Percentiles rank a stretch among this genome's conserved stretches.
These are phyloP conservation scores for Pythium myriotylum DNA, from an alignment of 352 stramenopile genomes.

Conservation along the genomic window DNA sequence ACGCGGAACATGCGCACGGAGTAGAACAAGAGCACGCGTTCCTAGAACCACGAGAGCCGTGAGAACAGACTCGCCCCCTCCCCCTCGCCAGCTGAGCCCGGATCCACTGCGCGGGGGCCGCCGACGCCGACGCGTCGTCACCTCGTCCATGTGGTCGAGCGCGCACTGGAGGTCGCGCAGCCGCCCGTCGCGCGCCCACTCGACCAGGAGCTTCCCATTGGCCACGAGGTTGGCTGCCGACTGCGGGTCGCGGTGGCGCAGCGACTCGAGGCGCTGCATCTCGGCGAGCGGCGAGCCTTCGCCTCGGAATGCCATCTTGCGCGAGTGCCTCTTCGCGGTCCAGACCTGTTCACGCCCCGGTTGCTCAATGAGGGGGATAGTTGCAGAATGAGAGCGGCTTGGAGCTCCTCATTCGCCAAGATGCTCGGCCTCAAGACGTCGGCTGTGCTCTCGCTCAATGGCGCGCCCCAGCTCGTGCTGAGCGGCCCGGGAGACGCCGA, in stretches of 20 bases:
- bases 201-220: slow-evolving; percentile 68
- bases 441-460: slow-evolving; percentile 67
- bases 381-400: slow-evolving; percentile 1
- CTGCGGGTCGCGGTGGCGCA: slow-evolving; percentile 46
- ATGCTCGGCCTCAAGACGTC: slow-evolving; percentile 11
- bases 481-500: slow-evolving; percentile 37
- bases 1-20: slow-evolving; percentile 68
- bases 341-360: not conserved
- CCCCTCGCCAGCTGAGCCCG: no score
- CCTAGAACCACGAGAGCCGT: slow-evolving; percentile 26
- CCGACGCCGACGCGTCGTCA: no score
- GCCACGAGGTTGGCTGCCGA: slow-evolving; percentile 57
- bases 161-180: slow-evolving; percentile 53
- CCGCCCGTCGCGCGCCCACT: slow-evolving; percentile 47
- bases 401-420: slow-evolving; percentile 11
- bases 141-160: slow-evolving; percentile 51
- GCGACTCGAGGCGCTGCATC: slow-evolving; percentile 54
- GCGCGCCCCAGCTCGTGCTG: slow-evolving; percentile 44
- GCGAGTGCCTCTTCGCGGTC: slow-evolving; percentile 4
- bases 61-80: no score
- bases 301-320: slow-evolving; percentile 38
- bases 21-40: slow-evolving; percentile 65
- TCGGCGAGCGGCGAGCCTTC: slow-evolving; percentile 49
- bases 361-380: slow-evolving; percentile 6
- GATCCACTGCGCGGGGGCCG: no score